Evolutionary conservation across 768 basidiomycete species (phyloP), one percentile per base, ranked within the genome.

Genomic region (Tubosaeta brunneosetosa): DNA sequence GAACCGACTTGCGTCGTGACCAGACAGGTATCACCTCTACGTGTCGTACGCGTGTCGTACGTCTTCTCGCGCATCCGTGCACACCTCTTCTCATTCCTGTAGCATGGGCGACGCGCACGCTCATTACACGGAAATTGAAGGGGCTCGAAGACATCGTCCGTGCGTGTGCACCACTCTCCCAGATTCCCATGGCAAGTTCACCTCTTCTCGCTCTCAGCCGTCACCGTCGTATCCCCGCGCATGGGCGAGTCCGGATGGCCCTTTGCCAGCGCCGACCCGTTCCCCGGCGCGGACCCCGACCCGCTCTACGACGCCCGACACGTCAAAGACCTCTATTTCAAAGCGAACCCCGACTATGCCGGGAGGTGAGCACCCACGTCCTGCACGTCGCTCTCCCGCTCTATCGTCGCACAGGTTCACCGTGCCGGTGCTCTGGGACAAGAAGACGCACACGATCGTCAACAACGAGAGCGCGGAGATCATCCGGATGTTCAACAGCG

Each of bases 381-480:
- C 25, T 41, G 16, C n/a, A 29, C n/a, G 7, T 3, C 36, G 46
- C 14, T 33, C 10, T 19, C 41, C 16, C 25, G 2, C 6, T 44
- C 12, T 26, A 26, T 16, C 19, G 44, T 22, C 12, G 7, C 9
- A 27, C 50, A 83, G 88, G 36, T 92, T 91, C 75, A 93, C 92
- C 2, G 90, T 93, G 9, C 94, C 94, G 6, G 71, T 92, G 32
- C 76, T 99, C 6, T 99, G 92, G 91, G 97, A 98, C 73, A 94
- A 85, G 74, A 90, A 94, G 68, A 73, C 66, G 40, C 73, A 85
- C 42, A 88, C 86, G 37, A 88, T 97, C 59, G 97, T 99, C 52
- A 97, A 93, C 75, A 98, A 97, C 67, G 95, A 99, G 66, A 87
- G 85, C 58, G 84, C 88, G 3, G 95, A 98, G 72, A 94, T 98